These are phyloP conservation scores for Debaryomyces robertsiae DNA, from an alignment of 1,139 yeast species.

Conservation along the genomic window DNA sequence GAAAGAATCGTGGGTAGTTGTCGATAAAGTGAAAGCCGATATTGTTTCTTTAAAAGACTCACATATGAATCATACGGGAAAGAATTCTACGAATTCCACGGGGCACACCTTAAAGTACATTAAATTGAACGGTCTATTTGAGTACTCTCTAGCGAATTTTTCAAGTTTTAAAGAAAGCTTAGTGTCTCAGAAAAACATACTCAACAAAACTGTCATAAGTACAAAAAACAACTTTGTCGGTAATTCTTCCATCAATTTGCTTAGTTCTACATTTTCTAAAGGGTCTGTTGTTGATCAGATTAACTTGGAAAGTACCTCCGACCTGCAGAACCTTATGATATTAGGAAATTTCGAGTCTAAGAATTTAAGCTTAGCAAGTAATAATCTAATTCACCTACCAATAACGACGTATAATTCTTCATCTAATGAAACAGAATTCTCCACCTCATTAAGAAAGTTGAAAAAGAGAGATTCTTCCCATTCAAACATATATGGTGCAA, in stretches of 20 bases:
- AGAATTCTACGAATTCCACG: slow-evolving; percentile 16
- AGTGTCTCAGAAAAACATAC: slow-evolving; percentile 29
- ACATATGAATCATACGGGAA: slow-evolving; percentile 33
- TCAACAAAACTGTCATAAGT: slow-evolving; percentile 32
- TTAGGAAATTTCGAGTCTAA: slow-evolving; percentile 52
- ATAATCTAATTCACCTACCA: slow-evolving; percentile 31
- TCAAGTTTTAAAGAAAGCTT: slow-evolving; percentile 42
- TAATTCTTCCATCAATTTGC: slow-evolving; percentile 65
- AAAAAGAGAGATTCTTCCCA: slow-evolving; percentile 27
- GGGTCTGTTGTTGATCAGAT: slow-evolving; percentile 43
- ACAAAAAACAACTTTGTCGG: slow-evolving; percentile 53
- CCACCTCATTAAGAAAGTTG: slow-evolving; percentile 9
- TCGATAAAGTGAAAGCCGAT: slow-evolving; percentile 65
- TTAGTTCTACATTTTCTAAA: slow-evolving; percentile 53
- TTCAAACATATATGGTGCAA: slow-evolving; percentile 28
- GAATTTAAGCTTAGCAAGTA: slow-evolving; percentile 31
- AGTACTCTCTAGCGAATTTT: slow-evolving; percentile 74
- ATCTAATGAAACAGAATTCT: slow-evolving; percentile 31
- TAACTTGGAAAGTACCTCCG: slow-evolving; percentile 29
- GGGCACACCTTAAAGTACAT: slow-evolving; percentile 29
- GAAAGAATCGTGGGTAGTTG: slow-evolving; percentile 58
- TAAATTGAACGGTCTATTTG: slow-evolving; percentile 73
- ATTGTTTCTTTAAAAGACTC: slow-evolving; percentile 53
- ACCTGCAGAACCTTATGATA: slow-evolving; percentile 30
- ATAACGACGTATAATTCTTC: slow-evolving; percentile 35